These are phyloP conservation scores for Epichloe amarillans DNA, from an alignment of 2,329 filamentous ascomycete species.

Conservation along the genomic window DNA sequence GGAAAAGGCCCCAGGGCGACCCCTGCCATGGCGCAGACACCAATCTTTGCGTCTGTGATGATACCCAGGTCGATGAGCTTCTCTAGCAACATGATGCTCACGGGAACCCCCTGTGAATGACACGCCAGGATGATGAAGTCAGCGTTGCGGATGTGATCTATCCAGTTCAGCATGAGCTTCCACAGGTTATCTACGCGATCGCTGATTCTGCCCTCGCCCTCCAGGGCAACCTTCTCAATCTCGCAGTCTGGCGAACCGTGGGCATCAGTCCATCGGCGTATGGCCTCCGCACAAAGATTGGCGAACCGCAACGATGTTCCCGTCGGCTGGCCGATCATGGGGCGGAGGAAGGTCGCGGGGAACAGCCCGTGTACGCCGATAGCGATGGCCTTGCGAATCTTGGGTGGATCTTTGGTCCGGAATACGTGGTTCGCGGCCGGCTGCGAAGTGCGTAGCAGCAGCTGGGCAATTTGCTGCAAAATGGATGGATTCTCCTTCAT, in stretches of 20 bases:
- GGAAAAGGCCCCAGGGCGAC: constrained; percentile 88
- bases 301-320: constrained; percentile 92
- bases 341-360: constrained; percentile 68
- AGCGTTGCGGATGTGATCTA: constrained; percentile 74
- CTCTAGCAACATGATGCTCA: constrained; percentile 80
- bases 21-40: constrained; percentile 80
- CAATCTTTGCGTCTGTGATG: constrained; percentile 61
- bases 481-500: constrained; percentile 56
- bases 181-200: constrained; percentile 86
- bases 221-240: constrained; percentile 86
- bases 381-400: constrained; percentile 73
- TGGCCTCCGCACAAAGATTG: constrained; percentile 70
- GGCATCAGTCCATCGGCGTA: constrained; percentile 66
- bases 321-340: constrained; percentile 85
- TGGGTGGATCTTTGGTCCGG: constrained; percentile 52
- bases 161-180: constrained; percentile 90
- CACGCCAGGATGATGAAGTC: constrained; percentile 89
- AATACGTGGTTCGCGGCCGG: constrained; percentile 56
- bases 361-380: constrained; percentile 95
- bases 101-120: constrained; percentile 95
- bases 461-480: constrained; percentile 48
- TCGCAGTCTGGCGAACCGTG: constrained; percentile 63
- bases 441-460: constrained; percentile 43
- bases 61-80: constrained; percentile 87
- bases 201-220: constrained; percentile 84